Evolutionary conservation across 768 basidiomycete genomes (phyloP).

Genomic region (Pholiota conissans): DNA sequence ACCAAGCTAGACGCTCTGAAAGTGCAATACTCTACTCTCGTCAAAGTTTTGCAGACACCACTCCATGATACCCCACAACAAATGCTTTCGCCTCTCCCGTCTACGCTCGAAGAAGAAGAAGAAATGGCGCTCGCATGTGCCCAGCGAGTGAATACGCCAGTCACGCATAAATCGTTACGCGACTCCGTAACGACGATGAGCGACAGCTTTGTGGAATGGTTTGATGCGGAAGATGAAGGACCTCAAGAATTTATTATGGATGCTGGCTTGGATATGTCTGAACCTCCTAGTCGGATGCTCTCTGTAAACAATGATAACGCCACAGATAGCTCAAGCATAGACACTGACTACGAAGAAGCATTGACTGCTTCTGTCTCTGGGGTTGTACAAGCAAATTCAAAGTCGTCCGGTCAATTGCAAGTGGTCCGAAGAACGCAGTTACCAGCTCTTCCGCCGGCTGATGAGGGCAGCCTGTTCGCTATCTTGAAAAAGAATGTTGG

Average conservation of each 20-base stretch:
- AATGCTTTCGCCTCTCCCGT: slow-evolving; percentile 37
- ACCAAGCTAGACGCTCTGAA: slow-evolving; percentile 54
- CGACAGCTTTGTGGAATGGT: slow-evolving; percentile 68
- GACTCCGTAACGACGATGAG: slow-evolving; percentile 51
- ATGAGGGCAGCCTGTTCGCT: slow-evolving; percentile 81
- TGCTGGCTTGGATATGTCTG: slow-evolving; percentile 33
- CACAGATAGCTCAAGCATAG: slow-evolving; percentile 49
- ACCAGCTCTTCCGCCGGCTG: slow-evolving; percentile 60
- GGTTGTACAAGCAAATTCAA: slow-evolving; percentile 10
- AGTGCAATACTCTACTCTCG: slow-evolving; percentile 54
- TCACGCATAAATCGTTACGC: slow-evolving; percentile 37
- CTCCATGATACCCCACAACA: slow-evolving; percentile 26
- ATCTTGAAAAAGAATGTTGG: slow-evolving; percentile 89
- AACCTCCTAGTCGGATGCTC: slow-evolving; percentile 37
- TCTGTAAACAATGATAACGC: slow-evolving; percentile 41
- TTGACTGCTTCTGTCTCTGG: slow-evolving; percentile 4
- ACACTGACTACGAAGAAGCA: slow-evolving; percentile 51
- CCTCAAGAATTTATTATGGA: slow-evolving; percentile 73
- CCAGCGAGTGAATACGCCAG: slow-evolving; percentile 18
- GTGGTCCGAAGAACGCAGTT: slow-evolving; percentile 54
- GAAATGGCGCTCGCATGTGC: slow-evolving; percentile 13
- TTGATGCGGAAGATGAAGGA: slow-evolving; percentile 71
- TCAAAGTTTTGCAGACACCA: slow-evolving; percentile 40
- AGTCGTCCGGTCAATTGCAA: slow-evolving; percentile 20
- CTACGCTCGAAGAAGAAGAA: slow-evolving; percentile 50